Base-by-base conservation (phyloP, 2,329 filamentous ascomycete species). In the Ceratocystiopsis sp. region DNA sequence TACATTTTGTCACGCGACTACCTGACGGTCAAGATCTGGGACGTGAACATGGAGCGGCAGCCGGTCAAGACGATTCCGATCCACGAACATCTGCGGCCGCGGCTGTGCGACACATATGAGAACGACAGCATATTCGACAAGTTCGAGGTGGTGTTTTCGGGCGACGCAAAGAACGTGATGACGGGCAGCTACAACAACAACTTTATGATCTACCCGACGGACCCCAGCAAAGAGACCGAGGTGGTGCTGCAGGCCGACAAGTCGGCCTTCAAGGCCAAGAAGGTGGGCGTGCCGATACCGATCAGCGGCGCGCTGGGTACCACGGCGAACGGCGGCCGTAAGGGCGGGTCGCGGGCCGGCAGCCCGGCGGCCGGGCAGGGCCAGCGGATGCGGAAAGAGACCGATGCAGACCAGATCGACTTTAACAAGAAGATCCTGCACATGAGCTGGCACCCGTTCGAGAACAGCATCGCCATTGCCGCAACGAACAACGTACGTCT, bases 371-470 rank as follows among this genome's bases (percentile, higher is more conserved):
- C 77, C 43, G 81, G 80, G 38, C 83, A 87, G 57, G 86, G 85
- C 45, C 85, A 91, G 59, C 76, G 91, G 54, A 96, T 98, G 91
- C 80, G 87, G 57, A 96, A 95, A 67, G 91, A 98, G 68, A 98
- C 91, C 6, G 91, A 98, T 62, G 91, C 91, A 46, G 89, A 98
- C 62, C 89, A 96, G 67, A 96, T 96, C 62, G 91, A 98, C 64
- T 98, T 96, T 65, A 96, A 96, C 73, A 98, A 96, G 75, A 98
- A 98, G 75, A 98, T 98, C 55, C 62, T 98, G 59, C 91, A 98
- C 62, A 98, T 98, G 91, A 96, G 89, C 66, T 98, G 91, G 91
- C 91, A 98, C 77, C 91, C 91, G 40, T 95, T 93, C 56, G 91
- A 98, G 65, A 89, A 98, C 66, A 96, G 89, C 67, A 98, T 98